Evolutionary conservation across 441 rosid species (phyloP), one percentile per base, ranked within the genome.

Genomic region (Mallotus repandus): DNA sequence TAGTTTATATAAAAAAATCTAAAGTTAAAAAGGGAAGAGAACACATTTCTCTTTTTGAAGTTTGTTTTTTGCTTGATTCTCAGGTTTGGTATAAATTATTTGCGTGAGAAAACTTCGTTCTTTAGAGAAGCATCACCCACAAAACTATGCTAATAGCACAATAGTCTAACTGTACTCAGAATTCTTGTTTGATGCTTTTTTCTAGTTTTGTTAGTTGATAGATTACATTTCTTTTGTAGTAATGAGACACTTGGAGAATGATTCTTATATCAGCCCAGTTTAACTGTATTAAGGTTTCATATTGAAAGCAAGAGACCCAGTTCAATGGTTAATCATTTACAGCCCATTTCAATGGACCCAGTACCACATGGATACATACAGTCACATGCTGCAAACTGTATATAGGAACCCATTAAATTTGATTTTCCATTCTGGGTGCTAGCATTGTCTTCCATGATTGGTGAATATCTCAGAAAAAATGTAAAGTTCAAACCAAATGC

Each of bases 1-100:
- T 19, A 56, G 25, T 53, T 41, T 52, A 8, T 12, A 48, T 7
- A 65, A 4, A 66, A 13, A 66, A n/a, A 25, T n/a, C 8, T 48
- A 7, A 14, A 22, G 1, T 19, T 14, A 7, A 52, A 35, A 32
- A 21, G 29, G n/a, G 66, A 38, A 57, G 55, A 57, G 71, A 57
- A 63, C 32, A 12, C 1, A 25, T n/a, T 18, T 19, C 25, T 25
- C 41, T 66, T 46, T 29, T n/a, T 69, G 65, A 49, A 72, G 0
- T n/a, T 85, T 25, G 29, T 2, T 74, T n/a, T 48, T 87, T 76
- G 85, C 91, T 87, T 87, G 77, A 18, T 32, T 45, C 18, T 49
- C 46, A 71, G 87, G 79, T 82, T 85, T 83, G 78, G 86, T 14
- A 83, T 71, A 15, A 16, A 46, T 15, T 16, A 0, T 12, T 7